phyloP scores from a whole-genome alignment of 345 rosid genomes.

The Hypericum perforatum region DNA sequence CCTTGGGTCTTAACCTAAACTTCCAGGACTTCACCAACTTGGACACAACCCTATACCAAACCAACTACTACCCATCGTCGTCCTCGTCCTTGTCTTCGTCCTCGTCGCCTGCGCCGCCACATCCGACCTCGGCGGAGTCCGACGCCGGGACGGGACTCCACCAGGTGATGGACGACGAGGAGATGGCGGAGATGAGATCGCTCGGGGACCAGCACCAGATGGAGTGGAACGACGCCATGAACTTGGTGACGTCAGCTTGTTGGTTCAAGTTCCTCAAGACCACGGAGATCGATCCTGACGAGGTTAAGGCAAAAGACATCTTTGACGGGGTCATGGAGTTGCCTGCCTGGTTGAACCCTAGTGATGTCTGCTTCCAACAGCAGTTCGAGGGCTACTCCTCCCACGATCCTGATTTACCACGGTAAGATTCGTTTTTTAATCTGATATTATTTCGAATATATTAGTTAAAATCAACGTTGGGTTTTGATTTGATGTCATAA shows the following conservation, averaged over 20 bases:
- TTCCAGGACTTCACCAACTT: slow-evolving; percentile 5
- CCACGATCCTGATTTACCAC: slow-evolving; percentile 60
- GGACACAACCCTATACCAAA: slow-evolving; percentile 29
- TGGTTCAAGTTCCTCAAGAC: slow-evolving; percentile 66
- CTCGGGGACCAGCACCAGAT: slow-evolving; percentile 68
- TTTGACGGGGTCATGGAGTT: slow-evolving; percentile 72
- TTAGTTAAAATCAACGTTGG: too few species aligned
- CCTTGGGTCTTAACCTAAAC: slow-evolving; percentile 23
- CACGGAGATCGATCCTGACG: slow-evolving; percentile 32
- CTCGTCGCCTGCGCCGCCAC: slow-evolving; percentile 8
- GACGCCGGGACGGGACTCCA: slow-evolving; percentile 42
- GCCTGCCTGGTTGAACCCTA: slow-evolving; percentile 72
- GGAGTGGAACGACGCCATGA: slow-evolving; percentile 75
- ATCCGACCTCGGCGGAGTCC: slow-evolving; percentile 16
- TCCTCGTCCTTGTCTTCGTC: slow-evolving; percentile 58
- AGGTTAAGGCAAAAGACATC: slow-evolving; percentile 25
- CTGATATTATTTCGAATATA: too few species aligned
- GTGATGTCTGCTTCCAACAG: slow-evolving; percentile 55
- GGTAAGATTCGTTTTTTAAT: slow-evolving; percentile 59
- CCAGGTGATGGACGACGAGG: slow-evolving; percentile 51
- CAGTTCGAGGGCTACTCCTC: slow-evolving; percentile 30
- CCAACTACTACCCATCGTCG: slow-evolving; percentile 40
- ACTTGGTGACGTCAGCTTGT: slow-evolving; percentile 63
- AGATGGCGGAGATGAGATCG: slow-evolving; percentile 66
- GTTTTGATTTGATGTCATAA: too few species aligned